Evolutionary conservation across 192 early-diverging fungal genomes (phyloP).

Genomic region (Coemansia sp.): DNA sequence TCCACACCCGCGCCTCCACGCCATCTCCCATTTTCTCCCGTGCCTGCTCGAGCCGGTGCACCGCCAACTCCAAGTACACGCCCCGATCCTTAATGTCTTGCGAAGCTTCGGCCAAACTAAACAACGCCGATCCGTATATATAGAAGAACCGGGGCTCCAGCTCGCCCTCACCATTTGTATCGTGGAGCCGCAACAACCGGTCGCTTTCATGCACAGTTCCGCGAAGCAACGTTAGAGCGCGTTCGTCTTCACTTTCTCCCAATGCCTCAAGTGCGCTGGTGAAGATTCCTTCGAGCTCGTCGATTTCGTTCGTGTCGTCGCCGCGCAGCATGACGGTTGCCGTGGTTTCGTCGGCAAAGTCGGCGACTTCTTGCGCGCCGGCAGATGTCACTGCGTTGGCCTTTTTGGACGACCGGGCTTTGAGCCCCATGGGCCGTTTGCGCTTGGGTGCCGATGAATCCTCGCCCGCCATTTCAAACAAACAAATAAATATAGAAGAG

Average conservation of each 20-base stretch:
- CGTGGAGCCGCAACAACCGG: conserved; percentile 49
- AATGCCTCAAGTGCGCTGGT: conserved; percentile 41
- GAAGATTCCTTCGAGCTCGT: conserved; percentile 54
- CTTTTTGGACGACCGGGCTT: conserved; percentile 47
- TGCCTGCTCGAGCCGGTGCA: conserved; percentile 36
- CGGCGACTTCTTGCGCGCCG: conserved; percentile 18
- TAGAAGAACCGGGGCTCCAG: conserved; percentile 55
- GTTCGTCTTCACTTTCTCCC: conserved; percentile 22
- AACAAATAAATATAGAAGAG: neutral
- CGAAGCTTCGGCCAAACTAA: conserved; percentile 40
- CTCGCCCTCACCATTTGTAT: conserved; percentile 1
- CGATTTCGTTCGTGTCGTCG: conserved; percentile 50
- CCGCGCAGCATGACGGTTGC: conserved; percentile 48
- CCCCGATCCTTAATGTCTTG: conserved; percentile 22
- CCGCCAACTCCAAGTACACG: conserved; percentile 37
- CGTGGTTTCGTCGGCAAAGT: conserved; percentile 42
- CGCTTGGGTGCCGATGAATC: conserved; percentile 23
- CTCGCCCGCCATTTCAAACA: conserved; percentile 8
- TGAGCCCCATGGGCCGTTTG: conserved; percentile 53
- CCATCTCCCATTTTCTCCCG: conserved; percentile 7
- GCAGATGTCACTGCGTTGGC: neutral
- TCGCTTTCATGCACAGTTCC: conserved; percentile 63
- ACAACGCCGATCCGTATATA: conserved; percentile 58
- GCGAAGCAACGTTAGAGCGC: conserved; percentile 49
- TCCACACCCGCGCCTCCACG: conserved; percentile 17